Percentiles rank a stretch among this genome's conserved stretches.
Evolutionary conservation across 2,329 filamentous ascomycete genomes (phyloP).

Genomic region (Paramyrothecium sp.): DNA sequence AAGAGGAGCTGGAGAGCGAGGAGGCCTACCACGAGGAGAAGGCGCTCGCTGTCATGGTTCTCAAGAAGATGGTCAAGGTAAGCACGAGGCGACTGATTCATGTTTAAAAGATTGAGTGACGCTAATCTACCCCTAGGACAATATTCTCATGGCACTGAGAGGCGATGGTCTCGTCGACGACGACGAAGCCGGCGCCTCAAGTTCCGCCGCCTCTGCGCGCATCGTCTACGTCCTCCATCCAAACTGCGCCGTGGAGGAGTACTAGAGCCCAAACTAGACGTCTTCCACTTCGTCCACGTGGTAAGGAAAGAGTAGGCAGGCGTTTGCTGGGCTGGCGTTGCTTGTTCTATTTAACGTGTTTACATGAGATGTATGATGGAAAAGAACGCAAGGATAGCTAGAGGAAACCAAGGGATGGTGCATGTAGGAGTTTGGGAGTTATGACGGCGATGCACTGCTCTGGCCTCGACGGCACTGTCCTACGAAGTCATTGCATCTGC

Average conservation of each 20-base stretch:
- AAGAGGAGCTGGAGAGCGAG: slow-evolving; percentile 76
- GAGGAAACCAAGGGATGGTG: neutral
- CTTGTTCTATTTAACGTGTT: neutral
- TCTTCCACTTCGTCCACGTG: neutral
- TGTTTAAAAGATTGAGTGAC: neutral
- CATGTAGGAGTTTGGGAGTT: neutral
- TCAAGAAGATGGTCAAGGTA: slow-evolving; percentile 96
- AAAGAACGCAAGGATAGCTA: neutral
- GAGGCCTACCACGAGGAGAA: slow-evolving; percentile 79
- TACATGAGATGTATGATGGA: neutral
- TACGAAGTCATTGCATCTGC: too few relatives aligned
- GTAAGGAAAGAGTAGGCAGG: neutral
- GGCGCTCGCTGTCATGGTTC: slow-evolving; percentile 74
- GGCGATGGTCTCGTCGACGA: slow-evolving; percentile 54
- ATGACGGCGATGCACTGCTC: neutral
- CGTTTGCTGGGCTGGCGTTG: too few relatives aligned
- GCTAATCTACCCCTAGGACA: slow-evolving; percentile 58
- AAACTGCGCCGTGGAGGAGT: slow-evolving; percentile 80
- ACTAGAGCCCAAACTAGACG: slow-evolving; percentile 22
- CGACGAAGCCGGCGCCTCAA: slow-evolving; percentile 41
- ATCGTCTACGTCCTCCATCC: slow-evolving; percentile 89
- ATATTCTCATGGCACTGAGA: slow-evolving; percentile 80
- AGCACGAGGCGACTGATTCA: slow-evolving; percentile 23
- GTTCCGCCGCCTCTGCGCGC: slow-evolving; percentile 31
- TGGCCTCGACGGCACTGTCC: neutral